phyloP scores from a whole-genome alignment of 345 rosid genomes.

The Dovyalis caffra region DNA sequence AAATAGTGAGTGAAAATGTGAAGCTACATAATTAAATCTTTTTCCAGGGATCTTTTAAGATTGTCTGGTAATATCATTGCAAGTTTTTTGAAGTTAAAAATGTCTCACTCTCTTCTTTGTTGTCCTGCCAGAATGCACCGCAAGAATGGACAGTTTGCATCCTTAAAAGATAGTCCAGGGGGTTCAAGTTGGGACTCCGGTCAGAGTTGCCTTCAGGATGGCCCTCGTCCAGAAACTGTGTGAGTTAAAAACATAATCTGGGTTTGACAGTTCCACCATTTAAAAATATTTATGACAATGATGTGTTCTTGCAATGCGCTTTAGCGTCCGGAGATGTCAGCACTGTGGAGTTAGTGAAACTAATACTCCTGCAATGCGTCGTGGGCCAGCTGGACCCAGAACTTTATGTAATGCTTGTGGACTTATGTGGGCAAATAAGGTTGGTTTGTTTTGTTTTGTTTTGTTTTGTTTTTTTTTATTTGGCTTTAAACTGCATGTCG shows the following conservation, averaged over 20 bases:
- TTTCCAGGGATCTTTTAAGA: neutral
- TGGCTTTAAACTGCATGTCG: neutral
- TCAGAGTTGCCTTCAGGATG: slow-evolving; percentile 49
- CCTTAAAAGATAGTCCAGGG: slow-evolving; percentile 49
- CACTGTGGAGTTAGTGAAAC: slow-evolving; percentile 73
- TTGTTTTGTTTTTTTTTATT: neutral
- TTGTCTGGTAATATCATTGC: neutral
- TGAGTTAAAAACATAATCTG: slow-evolving; percentile 40
- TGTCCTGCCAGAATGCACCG: slow-evolving; percentile 60
- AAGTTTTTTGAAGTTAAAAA: neutral
- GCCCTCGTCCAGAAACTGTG: slow-evolving; percentile 50
- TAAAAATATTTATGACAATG: slow-evolving; percentile 1
- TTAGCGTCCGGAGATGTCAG: slow-evolving; percentile 53
- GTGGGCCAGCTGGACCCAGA: slow-evolving; percentile 86
- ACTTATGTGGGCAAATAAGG: slow-evolving; percentile 93
- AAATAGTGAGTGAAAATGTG: neutral
- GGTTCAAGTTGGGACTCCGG: slow-evolving; percentile 53
- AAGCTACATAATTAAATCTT: neutral
- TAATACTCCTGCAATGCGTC: slow-evolving; percentile 79
- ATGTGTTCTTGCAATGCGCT: slow-evolving; percentile 17
- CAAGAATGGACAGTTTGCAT: slow-evolving; percentile 75
- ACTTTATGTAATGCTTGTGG: slow-evolving; percentile 82
- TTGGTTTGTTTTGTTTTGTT: too few species aligned
- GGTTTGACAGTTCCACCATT: slow-evolving; percentile 10
- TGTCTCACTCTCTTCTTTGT: slow-evolving; percentile 12